Percentiles rank a stretch among this genome's conserved stretches.
Evolutionary conservation across 768 basidiomycete genomes (phyloP).

Genomic region (Suillus placidus): DNA sequence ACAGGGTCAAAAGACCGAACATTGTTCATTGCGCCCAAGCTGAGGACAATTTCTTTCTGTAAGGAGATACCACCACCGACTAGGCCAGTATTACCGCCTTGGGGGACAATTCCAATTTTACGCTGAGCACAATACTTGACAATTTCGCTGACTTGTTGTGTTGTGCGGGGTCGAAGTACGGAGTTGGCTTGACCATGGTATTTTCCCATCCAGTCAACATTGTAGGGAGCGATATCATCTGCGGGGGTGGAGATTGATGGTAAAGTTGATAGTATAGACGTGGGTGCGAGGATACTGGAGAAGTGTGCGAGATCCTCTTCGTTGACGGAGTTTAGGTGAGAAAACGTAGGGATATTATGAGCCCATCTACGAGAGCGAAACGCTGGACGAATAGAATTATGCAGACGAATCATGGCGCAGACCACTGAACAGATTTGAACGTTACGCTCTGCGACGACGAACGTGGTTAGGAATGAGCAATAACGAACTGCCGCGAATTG

Average conservation of each 20-base stretch:
- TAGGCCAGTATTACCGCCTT: slow-evolving; percentile 97
- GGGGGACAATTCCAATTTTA: slow-evolving; percentile 89
- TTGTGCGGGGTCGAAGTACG: slow-evolving; percentile 87
- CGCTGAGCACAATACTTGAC: slow-evolving; percentile 84
- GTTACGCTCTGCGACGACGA: background rate
- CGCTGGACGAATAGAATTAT: slow-evolving; percentile 7
- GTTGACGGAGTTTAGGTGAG: slow-evolving; percentile 51
- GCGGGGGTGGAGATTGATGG: slow-evolving; percentile 47
- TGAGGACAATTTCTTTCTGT: slow-evolving; percentile 85
- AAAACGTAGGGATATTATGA: slow-evolving; percentile 24
- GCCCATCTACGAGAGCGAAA: slow-evolving; percentile 19
- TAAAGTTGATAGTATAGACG: slow-evolving; percentile 71
- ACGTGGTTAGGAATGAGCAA: background rate
- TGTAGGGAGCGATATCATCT: slow-evolving; percentile 76
- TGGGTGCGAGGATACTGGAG: slow-evolving; percentile 59
- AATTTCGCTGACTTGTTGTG: slow-evolving; percentile 85
- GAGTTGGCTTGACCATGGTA: slow-evolving; percentile 84
- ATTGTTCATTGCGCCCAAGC: slow-evolving; percentile 77
- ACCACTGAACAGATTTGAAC: background rate
- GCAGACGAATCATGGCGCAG: slow-evolving; percentile 15
- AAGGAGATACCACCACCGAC: slow-evolving; percentile 94
- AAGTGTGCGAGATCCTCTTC: slow-evolving; percentile 68
- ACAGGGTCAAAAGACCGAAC: slow-evolving; percentile 84
- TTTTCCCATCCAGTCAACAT: slow-evolving; percentile 96
- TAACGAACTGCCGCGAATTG: background rate